These are phyloP conservation scores for Pleurotus pulmonarius DNA, from an alignment of 768 basidiomycete genomes.

Conservation along the genomic window DNA sequence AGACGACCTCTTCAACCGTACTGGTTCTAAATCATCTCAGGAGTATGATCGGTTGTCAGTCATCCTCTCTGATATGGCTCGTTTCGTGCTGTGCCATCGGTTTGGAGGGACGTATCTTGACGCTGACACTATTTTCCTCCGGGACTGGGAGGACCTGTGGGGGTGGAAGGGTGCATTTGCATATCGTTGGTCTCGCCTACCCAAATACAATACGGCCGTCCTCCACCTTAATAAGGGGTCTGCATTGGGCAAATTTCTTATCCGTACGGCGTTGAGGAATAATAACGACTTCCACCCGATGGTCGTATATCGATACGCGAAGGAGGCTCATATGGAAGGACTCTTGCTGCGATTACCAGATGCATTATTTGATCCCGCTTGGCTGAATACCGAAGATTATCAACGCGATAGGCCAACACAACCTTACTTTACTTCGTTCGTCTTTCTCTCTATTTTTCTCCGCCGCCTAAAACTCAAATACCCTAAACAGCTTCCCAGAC, in stretches of 20 bases:
- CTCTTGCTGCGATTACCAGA: slow-evolving; percentile 88
- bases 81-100: slow-evolving; percentile 95
- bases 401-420: slow-evolving; percentile 92
- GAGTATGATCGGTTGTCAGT: slow-evolving; percentile 91
- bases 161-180: slow-evolving; percentile 96
- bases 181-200: slow-evolving; percentile 90
- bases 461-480: too few relatives aligned
- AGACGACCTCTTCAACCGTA: slow-evolving; percentile 58
- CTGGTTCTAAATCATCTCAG: slow-evolving; percentile 81
- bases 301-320: slow-evolving; percentile 87
- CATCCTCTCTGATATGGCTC: slow-evolving; percentile 94
- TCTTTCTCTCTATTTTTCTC: slow-evolving; percentile 7
- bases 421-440: slow-evolving; percentile 86
- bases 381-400: slow-evolving; percentile 91
- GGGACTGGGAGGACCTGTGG: slow-evolving; percentile 99
- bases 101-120: slow-evolving; percentile 97
- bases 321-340: slow-evolving; percentile 82
- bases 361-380: slow-evolving; percentile 94
- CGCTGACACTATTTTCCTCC: slow-evolving; percentile 91
- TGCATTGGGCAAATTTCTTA: slow-evolving; percentile 88
- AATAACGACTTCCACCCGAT: slow-evolving; percentile 96
- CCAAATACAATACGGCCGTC: slow-evolving; percentile 96
- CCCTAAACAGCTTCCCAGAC: slow-evolving; percentile 65
- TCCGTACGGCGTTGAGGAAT: slow-evolving; percentile 93
- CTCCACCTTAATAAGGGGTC: slow-evolving; percentile 91